Evolutionary conservation across 2,329 filamentous ascomycete species (phyloP), one percentile per base, ranked within the genome.

Genomic region (Xylaria polymorpha): DNA sequence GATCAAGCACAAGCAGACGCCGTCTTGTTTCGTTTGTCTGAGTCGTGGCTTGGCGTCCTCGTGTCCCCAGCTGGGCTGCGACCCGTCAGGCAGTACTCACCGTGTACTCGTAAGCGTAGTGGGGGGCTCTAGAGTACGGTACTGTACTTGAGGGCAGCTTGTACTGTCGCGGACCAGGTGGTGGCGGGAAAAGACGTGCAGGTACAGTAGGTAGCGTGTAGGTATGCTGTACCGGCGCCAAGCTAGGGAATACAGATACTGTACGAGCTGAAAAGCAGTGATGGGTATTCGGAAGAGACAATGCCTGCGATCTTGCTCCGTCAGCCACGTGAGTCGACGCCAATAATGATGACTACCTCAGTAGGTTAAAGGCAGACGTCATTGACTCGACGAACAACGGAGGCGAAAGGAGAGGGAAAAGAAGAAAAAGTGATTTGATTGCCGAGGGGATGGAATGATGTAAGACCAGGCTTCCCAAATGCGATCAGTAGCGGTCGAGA

Each of bases 321-420:
- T 67, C 59, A 69, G 69, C 67, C 67, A 70, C 67, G 64, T 69
- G 67, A 65, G 69, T 70, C 61, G 48, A 51, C 64, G 64, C 50
- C 67, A 69, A 58, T 51, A 55, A 59, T 50, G 48, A 48, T 41
- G 29, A 59, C 50, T 50, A 39, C 66, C 61, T 20, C 20, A 22
- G 39, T 39, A 37, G 51, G 37, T 37, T 22, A 10, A 29, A 29
- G 15, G 41, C 41, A 60, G 37, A 43, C 56, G 66, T 66, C 56
- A 44, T n/a, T 66, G 39, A 29, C 62, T 22, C 22, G 46, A 25
- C 9, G 51, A 55, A 25, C 22, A 37, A 57, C 35, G 39, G 29
- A 37, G 41, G 61, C 29, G 46, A 48, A 59, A 15, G 32, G 43
- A 18, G 20, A 63, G 44, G 48, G 25, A 57, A 57, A 57, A 59